Evolutionary conservation across 768 basidiomycete species (phyloP).

Genomic region (Xerocomellus dryophilus): DNA sequence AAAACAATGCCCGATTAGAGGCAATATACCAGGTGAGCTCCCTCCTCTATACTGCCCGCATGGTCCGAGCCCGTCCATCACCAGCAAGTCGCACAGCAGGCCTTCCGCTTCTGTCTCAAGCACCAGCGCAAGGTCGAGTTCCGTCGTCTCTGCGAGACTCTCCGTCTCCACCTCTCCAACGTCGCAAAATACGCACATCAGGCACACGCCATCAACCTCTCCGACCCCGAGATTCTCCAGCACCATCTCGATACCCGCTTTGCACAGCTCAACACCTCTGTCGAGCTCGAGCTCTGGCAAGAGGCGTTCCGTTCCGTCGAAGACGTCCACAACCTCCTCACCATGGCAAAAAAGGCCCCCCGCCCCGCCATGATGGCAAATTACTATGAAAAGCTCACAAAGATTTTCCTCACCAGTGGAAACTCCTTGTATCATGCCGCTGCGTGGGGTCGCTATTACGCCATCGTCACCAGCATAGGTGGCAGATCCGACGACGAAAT

Average conservation of each 20-base stretch:
- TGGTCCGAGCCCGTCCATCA: not conserved
- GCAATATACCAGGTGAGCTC: slow-evolving; percentile 83
- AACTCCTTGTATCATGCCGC: slow-evolving; percentile 96
- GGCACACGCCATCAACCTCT: slow-evolving; percentile 90
- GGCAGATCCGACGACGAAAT: slow-evolving; percentile 77
- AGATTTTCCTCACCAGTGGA: slow-evolving; percentile 93
- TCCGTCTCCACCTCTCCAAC: slow-evolving; percentile 90
- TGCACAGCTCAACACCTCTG: slow-evolving; percentile 92
- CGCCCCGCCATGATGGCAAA: slow-evolving; percentile 97
- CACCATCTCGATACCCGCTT: slow-evolving; percentile 97
- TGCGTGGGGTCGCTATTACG: slow-evolving; percentile 87
- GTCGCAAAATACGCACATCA: slow-evolving; percentile 95
- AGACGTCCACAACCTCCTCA: slow-evolving; percentile 94
- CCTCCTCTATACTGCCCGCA: too few relatives aligned
- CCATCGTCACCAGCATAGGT: slow-evolving; percentile 66
- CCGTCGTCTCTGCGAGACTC: slow-evolving; percentile 92
- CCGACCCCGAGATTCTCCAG: slow-evolving; percentile 91
- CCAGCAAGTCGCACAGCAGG: slow-evolving; percentile 93
- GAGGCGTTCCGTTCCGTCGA: slow-evolving; percentile 98
- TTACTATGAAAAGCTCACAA: slow-evolving; percentile 97
- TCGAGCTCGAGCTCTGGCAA: slow-evolving; percentile 98
- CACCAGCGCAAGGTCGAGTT: slow-evolving; percentile 96
- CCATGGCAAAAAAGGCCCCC: slow-evolving; percentile 89
- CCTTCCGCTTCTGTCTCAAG: slow-evolving; percentile 93
- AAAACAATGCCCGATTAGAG: slow-evolving; percentile 92